Conservation (phyloP, 768 basidiomycete species). For the Rhodocollybia butyracea region DNA sequence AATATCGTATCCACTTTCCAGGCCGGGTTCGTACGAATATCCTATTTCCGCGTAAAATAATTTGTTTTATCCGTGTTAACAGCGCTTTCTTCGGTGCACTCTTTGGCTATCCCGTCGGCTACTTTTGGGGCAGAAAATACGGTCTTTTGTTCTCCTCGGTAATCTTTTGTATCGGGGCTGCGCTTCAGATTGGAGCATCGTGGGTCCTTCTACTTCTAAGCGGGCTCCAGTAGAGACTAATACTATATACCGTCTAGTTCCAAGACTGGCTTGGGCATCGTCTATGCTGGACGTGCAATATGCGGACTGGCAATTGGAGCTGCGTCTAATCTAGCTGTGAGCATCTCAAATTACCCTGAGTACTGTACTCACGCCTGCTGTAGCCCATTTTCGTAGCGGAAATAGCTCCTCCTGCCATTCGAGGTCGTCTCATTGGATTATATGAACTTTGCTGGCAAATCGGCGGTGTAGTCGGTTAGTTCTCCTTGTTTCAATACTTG, state of each 20-base stretch:
- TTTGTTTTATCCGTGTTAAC: too few relatives aligned
- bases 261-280: slow-evolving; percentile 30
- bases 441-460: slow-evolving; percentile 49
- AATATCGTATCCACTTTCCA: too few relatives aligned
- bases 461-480: slow-evolving; percentile 38
- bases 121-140: slow-evolving; percentile 33
- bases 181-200: slow-evolving; percentile 32
- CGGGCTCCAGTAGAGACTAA: background rate
- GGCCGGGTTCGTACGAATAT: too few relatives aligned
- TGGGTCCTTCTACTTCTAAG: slow-evolving; percentile 14
- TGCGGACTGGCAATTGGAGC: slow-evolving; percentile 39
- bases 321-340: slow-evolving; percentile 31
- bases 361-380: background rate
- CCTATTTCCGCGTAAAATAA: too few relatives aligned
- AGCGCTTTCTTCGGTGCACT: slow-evolving; percentile 39
- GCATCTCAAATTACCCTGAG: background rate
- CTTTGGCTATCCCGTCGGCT: slow-evolving; percentile 34
- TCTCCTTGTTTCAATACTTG: slow-evolving; percentile 5
- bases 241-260: slow-evolving; percentile 10
- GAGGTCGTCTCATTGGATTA: slow-evolving; percentile 45
- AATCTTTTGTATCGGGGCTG: slow-evolving; percentile 39
- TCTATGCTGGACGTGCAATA: slow-evolving; percentile 41
- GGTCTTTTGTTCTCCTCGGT: slow-evolving; percentile 28
- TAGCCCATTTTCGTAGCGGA: slow-evolving; percentile 42
- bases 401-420: slow-evolving; percentile 39